Base-by-base conservation (phyloP, 2,329 filamentous ascomycete genomes). In the Akanthomyces lecanii region DNA sequence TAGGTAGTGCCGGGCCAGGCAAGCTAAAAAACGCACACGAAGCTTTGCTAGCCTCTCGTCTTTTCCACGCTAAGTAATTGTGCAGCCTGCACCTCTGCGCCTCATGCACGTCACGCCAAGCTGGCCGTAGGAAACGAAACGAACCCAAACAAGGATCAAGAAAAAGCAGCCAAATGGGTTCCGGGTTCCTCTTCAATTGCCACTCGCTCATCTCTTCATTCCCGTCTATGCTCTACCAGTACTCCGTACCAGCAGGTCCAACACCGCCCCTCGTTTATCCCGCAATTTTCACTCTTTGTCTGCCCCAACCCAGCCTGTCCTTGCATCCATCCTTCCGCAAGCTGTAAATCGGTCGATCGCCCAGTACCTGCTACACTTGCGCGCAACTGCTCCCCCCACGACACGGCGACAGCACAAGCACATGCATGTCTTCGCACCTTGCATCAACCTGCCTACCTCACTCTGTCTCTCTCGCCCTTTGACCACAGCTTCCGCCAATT, bases 101-200 rank as follows among this genome's bases (percentile, higher is more conserved):
- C 40, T 54, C 59, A 45, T 47, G 50, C 59, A 61, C 59, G 59
- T 61, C 59, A 61, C 59, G 59, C 59, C 59, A 54, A 61, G 59
- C 50, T 30, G 40, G 12, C 28, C 48, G 58, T 36, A 51, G 16
- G 21, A 30, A 28, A 38, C n/a, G 33, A 58, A 45, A 58, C 58
- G 33, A 61, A 30, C 50, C 21, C 25, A 47, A 36, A 38, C 48
- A 61, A 54, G 50, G 50, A 61, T 47, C 38, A 62, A 33, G 40
- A 56, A 51, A 36, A 61, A 33, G 30, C 55, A 63, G 21, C 36
- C 61, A 56, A 47, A 48, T 64, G 25, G 25, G 30, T 21, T 1
- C 21, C 21, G 21, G 21, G 47, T 58, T 62, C 33, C 47, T 47
- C n/a, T 50, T 10, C 48, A 56, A 54, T 51, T 64, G 48, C 47